These are phyloP conservation scores for Aspergillus nidulans DNA, from an alignment of 495 filamentous ascomycete genomes.

Conservation along the genomic window DNA sequence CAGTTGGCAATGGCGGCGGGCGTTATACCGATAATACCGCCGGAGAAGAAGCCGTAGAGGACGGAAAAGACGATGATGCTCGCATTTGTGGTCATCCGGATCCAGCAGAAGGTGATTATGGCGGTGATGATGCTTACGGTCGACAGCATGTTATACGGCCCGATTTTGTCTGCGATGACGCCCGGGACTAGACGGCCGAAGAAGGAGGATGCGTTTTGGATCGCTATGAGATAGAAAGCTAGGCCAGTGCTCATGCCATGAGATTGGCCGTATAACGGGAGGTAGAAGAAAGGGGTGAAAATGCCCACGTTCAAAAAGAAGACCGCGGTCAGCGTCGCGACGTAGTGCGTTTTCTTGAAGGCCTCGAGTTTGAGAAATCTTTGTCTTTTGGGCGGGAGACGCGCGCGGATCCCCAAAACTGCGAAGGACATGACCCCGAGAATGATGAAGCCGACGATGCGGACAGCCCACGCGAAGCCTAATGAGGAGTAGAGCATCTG, in stretches of 20 bases:
- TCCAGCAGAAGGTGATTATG: conserved; percentile 24
- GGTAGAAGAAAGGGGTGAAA: conserved; percentile 25
- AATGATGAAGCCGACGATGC: conserved; percentile 60
- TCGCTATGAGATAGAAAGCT: conserved; percentile 19
- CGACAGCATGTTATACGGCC: background rate
- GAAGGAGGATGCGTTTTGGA: conserved; percentile 13
- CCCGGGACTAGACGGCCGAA: conserved; percentile 4
- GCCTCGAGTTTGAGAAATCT: conserved; percentile 9
- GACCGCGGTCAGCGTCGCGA: conserved; percentile 13
- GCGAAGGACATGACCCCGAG: conserved; percentile 40
- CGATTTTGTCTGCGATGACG: conserved; percentile 5
- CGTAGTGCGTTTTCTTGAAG: conserved; percentile 13
- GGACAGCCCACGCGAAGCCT: conserved; percentile 59
- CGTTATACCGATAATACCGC: conserved; percentile 41
- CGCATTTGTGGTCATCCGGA: conserved; percentile 14
- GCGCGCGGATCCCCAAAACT: conserved; percentile 27
- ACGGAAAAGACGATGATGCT: conserved; percentile 27
- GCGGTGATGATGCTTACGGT: conserved; percentile 17
- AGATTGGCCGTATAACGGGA: conserved; percentile 18
- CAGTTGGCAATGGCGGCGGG: conserved; percentile 38
- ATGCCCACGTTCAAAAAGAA: conserved; percentile 21
- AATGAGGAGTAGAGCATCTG: conserved; percentile 21
- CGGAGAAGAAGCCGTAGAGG: conserved; percentile 30
- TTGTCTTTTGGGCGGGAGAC: conserved; percentile 9
- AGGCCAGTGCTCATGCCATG: conserved; percentile 18